phyloP scores from a whole-genome alignment of 129 eudicot genomes.

The Oenanthe sinensis region DNA sequence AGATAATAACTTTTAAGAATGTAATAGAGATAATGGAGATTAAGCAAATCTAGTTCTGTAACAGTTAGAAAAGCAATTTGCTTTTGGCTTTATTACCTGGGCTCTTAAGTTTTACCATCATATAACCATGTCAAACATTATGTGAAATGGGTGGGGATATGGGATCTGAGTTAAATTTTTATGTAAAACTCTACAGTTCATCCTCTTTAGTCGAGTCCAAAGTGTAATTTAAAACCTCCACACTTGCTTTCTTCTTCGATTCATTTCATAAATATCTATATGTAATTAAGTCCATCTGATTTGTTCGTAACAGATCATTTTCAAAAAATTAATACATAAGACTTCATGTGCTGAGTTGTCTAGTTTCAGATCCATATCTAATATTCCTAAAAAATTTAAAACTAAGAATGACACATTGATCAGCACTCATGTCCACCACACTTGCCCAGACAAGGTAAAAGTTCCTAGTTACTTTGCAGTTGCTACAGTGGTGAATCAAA shows the following conservation, averaged over 20 bases:
- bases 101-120: not conserved
- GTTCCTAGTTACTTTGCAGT: not conserved
- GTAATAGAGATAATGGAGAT: not conserved
- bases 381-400: not conserved
- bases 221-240: not conserved
- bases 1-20: slow-evolving; percentile 8
- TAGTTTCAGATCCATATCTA: not conserved
- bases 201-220: not conserved
- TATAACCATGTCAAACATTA: not conserved
- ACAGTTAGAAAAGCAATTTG: not conserved
- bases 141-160: not conserved
- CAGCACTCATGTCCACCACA: not conserved
- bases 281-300: not conserved
- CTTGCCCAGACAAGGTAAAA: not conserved
- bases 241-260: not conserved
- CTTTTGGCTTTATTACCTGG: not conserved
- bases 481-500: not conserved
- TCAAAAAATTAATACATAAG: not conserved
- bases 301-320: not conserved
- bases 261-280: not conserved
- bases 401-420: not conserved
- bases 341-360: not conserved
- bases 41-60: not conserved
- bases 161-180: not conserved
- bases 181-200: not conserved